phyloP scores from a whole-genome alignment of 805 yeast species.

The Phaffomyces opuntiae region DNA sequence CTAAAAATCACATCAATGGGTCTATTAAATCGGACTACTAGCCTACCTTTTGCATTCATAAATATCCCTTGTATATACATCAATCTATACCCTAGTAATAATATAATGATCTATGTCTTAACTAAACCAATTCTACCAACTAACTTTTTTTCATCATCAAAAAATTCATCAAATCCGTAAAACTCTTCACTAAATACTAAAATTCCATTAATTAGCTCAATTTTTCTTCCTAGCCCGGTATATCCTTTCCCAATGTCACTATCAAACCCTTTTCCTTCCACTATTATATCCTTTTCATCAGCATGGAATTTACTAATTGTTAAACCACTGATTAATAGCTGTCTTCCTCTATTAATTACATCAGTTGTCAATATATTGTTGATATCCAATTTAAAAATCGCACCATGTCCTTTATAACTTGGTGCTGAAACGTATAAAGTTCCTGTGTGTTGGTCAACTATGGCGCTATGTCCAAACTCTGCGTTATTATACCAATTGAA shows the following conservation, averaged over 20 bases:
- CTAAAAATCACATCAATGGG: constrained; percentile 1
- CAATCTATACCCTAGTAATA: no score
- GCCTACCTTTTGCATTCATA: no score
- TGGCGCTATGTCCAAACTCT: constrained; percentile 13
- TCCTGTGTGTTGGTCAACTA: constrained; percentile 9
- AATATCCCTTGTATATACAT: no score
- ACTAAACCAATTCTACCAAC: constrained; percentile 27
- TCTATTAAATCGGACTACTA: no score
- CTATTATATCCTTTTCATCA: background rate
- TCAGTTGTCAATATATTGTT: constrained; percentile 5
- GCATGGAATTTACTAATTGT: background rate
- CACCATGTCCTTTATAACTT: constrained; percentile 38
- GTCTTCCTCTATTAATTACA: no score
- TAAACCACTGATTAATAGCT: no score
- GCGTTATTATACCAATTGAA: constrained; percentile 8
- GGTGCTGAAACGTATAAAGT: constrained; percentile 35
- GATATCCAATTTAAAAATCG: constrained; percentile 36
- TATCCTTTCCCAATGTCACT: constrained; percentile 17
- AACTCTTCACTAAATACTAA: constrained; percentile 34
- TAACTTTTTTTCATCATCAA: constrained; percentile 19
- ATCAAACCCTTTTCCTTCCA: constrained; percentile 10
- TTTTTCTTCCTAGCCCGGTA: constrained; percentile 37
- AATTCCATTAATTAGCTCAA: constrained; percentile 24
- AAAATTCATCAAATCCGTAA: constrained; percentile 27
- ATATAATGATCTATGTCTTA: background rate